phyloP scores from a whole-genome alignment of 73 alveolate genomes.

The Paramecium sexaurelia region DNA sequence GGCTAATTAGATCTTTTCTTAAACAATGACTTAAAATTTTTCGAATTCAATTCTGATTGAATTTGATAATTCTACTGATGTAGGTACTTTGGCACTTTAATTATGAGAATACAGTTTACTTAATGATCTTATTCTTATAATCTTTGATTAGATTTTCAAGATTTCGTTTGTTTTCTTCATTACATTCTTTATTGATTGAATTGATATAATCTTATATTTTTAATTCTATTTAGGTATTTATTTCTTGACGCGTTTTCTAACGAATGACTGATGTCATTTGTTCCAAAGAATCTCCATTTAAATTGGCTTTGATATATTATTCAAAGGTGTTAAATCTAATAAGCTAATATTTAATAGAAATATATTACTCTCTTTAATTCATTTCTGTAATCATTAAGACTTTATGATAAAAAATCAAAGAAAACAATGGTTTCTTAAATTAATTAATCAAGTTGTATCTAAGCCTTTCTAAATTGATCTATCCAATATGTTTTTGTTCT shows the following conservation, averaged over 20 bases:
- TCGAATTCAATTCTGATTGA: background rate
- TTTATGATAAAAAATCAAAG: background rate
- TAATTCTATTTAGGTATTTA: background rate
- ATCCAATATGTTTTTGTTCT: background rate
- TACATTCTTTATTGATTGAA: background rate
- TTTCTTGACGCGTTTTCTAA: background rate
- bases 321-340: background rate
- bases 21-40: background rate
- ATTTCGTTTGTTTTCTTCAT: background rate
- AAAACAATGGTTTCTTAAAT: background rate
- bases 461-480: background rate
- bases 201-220: background rate
- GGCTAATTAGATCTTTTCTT: background rate
- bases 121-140: background rate
- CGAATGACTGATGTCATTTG: background rate
- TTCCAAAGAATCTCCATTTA: background rate
- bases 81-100: background rate
- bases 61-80: background rate
- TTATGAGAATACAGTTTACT: background rate
- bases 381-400: background rate
- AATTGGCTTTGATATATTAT: background rate
- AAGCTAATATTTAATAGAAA: background rate
- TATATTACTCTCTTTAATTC: background rate
- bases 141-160: background rate
- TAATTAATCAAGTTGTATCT: too few relatives aligned